Evolutionary conservation across 148 eudicot genomes (phyloP).

Genomic region (Vaccinium vitisidaea): DNA sequence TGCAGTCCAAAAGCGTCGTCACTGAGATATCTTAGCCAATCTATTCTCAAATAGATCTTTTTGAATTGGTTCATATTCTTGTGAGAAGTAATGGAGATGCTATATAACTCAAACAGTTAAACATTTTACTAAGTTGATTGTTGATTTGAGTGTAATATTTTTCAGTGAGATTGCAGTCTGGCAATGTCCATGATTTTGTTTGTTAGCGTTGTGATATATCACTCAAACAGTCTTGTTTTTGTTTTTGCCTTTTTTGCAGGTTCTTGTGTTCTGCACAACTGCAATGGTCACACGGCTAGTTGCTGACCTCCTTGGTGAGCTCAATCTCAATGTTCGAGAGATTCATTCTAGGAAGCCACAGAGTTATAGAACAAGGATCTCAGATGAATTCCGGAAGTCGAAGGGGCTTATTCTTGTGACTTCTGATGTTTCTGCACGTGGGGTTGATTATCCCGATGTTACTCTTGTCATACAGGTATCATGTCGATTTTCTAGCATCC

Average conservation of each 20-base stretch:
- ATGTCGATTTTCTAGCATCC: neutral
- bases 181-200: neutral
- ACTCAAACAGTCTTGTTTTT: neutral
- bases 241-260: conserved; percentile 36
- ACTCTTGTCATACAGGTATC: conserved; percentile 86
- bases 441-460: conserved; percentile 99
- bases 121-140: neutral
- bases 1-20: conserved; percentile 1
- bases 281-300: conserved; percentile 97
- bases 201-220: neutral
- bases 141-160: neutral
- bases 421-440: conserved; percentile 98
- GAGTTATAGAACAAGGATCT: conserved; percentile 82
- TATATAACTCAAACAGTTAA: neutral
- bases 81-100: neutral
- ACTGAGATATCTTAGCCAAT: neutral
- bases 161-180: neutral
- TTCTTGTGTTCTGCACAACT: conserved; percentile 97
- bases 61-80: neutral
- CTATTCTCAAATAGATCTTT: neutral
- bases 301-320: conserved; percentile 83
- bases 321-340: conserved; percentile 92
- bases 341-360: conserved; percentile 94
- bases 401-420: conserved; percentile 94
- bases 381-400: conserved; percentile 89